These are phyloP conservation scores for Prunella vulgaris DNA, from an alignment of 257 asterid genomes.

Conservation along the genomic window DNA sequence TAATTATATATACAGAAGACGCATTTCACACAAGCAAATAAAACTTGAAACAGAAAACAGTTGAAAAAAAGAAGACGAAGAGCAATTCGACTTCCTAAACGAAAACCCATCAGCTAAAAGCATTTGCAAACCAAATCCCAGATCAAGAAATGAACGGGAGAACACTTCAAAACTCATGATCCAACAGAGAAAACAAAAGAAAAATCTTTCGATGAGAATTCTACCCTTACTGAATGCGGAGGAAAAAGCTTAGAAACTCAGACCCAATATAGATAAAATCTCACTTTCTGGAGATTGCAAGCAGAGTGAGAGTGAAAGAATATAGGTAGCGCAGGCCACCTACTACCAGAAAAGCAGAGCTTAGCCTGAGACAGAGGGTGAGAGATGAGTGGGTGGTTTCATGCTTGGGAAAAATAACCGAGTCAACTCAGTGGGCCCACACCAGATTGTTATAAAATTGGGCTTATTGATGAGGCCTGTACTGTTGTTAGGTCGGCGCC, in stretches of 20 bases:
- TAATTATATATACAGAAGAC: background rate
- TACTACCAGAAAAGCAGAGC: background rate
- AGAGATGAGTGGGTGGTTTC: background rate
- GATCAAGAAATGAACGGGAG: constrained; percentile 6
- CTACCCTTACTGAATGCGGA: constrained; percentile 27
- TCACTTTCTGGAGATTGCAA: constrained; percentile 2
- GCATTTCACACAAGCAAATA: background rate
- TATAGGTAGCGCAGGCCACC: background rate
- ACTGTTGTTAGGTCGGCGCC: too few relatives aligned
- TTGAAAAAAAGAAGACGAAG: background rate
- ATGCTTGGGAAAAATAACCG: too few relatives aligned
- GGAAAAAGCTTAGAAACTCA: constrained; percentile 2
- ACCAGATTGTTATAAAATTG: too few relatives aligned
- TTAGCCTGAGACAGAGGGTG: too few relatives aligned
- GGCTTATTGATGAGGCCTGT: too few relatives aligned
- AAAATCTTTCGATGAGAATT: background rate
- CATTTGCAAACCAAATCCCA: background rate
- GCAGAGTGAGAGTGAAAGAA: background rate
- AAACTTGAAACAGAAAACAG: background rate
- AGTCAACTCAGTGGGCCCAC: too few relatives aligned
- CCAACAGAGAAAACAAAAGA: background rate
- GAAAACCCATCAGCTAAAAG: background rate
- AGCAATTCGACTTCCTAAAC: constrained; percentile 5
- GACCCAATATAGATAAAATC: constrained; percentile 7
- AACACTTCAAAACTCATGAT: background rate